Percentiles rank a stretch among this genome's conserved stretches.
Evolutionary conservation across 176 grass and related monocot species (phyloP).

Genomic region (Musa beccarii): DNA sequence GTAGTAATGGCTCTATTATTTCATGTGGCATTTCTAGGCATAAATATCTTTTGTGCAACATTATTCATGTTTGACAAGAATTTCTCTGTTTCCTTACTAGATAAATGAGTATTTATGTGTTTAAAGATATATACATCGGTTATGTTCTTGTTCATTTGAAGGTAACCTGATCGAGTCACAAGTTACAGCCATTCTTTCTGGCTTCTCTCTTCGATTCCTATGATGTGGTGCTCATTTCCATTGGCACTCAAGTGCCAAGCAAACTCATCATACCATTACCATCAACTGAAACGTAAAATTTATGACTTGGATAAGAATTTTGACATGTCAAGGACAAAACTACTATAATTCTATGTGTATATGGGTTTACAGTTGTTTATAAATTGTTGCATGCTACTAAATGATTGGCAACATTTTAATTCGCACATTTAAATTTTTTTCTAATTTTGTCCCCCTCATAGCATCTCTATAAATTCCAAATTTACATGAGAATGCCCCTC

Average conservation of each 20-base stretch:
- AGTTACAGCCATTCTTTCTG: not conserved
- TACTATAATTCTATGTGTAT: too few relatives aligned
- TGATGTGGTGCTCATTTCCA: too few relatives aligned
- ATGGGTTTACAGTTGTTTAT: too few relatives aligned
- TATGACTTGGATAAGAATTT: too few relatives aligned
- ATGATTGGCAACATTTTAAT: too few relatives aligned
- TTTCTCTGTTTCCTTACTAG: not conserved
- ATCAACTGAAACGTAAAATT: too few relatives aligned
- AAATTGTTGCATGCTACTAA: too few relatives aligned
- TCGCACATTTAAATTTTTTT: too few relatives aligned
- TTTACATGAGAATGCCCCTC: not conserved
- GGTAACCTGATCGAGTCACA: not conserved
- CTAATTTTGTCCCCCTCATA: too few relatives aligned
- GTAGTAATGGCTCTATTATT: not conserved
- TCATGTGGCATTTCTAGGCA: not conserved
- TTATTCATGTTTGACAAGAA: not conserved
- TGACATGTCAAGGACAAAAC: too few relatives aligned
- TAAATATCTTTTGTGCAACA: not conserved
- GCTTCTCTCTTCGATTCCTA: not conserved
- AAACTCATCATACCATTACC: too few relatives aligned
- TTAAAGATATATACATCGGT: not conserved
- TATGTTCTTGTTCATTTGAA: not conserved
- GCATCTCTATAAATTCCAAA: not conserved
- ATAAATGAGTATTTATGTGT: not conserved
- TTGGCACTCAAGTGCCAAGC: too few relatives aligned